Conservation (phyloP, 2,329 filamentous ascomycete species). For the Amylocarpus encephaloides region DNA sequence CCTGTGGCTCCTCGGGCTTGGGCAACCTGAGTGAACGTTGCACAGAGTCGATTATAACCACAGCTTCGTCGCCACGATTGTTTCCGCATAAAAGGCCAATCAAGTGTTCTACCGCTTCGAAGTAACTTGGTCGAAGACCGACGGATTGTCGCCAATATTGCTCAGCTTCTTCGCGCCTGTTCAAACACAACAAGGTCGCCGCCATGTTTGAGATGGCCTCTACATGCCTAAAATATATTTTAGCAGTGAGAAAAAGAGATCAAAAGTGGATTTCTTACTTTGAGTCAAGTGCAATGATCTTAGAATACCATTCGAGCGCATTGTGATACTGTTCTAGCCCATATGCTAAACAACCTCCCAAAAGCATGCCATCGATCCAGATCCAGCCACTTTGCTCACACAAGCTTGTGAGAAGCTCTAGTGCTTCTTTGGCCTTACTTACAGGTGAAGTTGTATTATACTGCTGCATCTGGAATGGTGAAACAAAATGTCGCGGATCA, state of each 20-base stretch:
- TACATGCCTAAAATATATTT: conserved; percentile 49
- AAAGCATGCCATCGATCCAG: conserved; percentile 89
- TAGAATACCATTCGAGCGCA: conserved; percentile 67
- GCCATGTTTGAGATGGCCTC: conserved; percentile 93
- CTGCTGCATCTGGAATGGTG: conserved; percentile 20
- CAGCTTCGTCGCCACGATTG: conserved; percentile 75
- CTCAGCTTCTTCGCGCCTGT: conserved; percentile 77
- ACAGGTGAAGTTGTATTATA: conserved; percentile 15
- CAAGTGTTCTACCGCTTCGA: conserved; percentile 92
- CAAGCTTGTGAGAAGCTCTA: conserved; percentile 66
- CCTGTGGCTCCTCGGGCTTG: conserved; percentile 42
- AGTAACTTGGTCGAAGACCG: conserved; percentile 74
- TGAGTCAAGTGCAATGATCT: conserved; percentile 50
- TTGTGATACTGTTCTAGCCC: conserved; percentile 79
- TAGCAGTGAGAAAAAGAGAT: conserved; percentile 7
- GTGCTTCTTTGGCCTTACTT: conserved; percentile 51
- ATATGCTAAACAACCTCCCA: conserved; percentile 88
- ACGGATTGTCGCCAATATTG: conserved; percentile 81
- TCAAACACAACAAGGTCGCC: conserved; percentile 78
- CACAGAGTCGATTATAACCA: conserved; percentile 79
- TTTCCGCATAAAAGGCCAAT: conserved; percentile 79
- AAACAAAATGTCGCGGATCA: conserved; percentile 26
- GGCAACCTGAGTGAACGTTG: conserved; percentile 61
- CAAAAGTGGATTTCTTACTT: conserved; percentile 37
- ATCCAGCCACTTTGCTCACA: conserved; percentile 77